Percentiles rank a stretch among this genome's conserved stretches.
These are phyloP conservation scores for Coemansia brasiliensis DNA, from an alignment of 192 early-diverging fungal species.

Conservation along the genomic window DNA sequence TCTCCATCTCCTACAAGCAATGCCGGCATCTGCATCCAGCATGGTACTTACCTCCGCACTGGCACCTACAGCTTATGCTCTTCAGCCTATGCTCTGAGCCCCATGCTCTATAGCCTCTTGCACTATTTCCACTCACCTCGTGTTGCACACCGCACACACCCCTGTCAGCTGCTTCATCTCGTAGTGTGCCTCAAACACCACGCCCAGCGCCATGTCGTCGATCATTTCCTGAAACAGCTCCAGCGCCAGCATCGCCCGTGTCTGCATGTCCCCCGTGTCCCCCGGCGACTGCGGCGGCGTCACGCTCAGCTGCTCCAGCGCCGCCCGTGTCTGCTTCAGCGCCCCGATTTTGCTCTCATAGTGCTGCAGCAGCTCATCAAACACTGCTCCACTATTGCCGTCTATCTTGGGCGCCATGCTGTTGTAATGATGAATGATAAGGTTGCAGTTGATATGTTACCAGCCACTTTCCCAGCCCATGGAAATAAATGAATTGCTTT, in stretches of 20 bases:
- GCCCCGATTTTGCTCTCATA: slow-evolving; percentile 40
- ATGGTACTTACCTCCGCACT: slow-evolving; percentile 30
- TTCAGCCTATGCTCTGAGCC: too few relatives aligned
- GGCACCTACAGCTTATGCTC: too few relatives aligned
- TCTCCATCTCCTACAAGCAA: too few relatives aligned
- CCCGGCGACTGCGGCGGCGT: slow-evolving; percentile 22
- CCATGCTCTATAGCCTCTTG: too few relatives aligned
- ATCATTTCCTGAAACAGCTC: slow-evolving; percentile 60
- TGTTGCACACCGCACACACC: slow-evolving; percentile 74
- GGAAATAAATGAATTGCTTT: too few relatives aligned
- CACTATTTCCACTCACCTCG: slow-evolving; percentile 61
- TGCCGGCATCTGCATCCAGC: too few relatives aligned
- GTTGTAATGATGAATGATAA: not conserved
- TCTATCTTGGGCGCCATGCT: slow-evolving; percentile 13
- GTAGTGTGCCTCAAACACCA: slow-evolving; percentile 70
- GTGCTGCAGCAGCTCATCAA: slow-evolving; percentile 43
- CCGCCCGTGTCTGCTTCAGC: slow-evolving; percentile 33
- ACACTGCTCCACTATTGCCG: slow-evolving; percentile 22
- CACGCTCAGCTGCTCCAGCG: slow-evolving; percentile 27
- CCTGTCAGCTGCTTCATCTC: slow-evolving; percentile 62
- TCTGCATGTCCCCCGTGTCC: slow-evolving; percentile 3
- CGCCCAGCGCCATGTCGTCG: slow-evolving; percentile 71
- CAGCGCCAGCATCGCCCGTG: slow-evolving; percentile 39
- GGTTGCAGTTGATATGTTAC: too few relatives aligned
- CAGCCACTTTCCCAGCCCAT: too few relatives aligned